These are phyloP conservation scores for Skeletonema grethae DNA, from an alignment of 108 stramenopile species.

Conservation along the genomic window DNA sequence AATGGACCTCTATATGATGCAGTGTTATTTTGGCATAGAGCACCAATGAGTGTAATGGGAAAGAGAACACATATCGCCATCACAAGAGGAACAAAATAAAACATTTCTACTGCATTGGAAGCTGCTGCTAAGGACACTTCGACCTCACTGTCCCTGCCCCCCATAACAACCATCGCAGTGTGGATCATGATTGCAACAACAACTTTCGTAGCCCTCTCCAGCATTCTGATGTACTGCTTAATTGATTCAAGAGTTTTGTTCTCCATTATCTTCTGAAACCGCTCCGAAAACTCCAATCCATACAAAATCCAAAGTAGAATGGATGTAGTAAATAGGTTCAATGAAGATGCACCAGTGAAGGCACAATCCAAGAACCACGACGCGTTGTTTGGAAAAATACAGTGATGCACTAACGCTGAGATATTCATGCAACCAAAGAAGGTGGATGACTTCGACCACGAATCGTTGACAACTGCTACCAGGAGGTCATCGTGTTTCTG, in stretches of 20 bases:
- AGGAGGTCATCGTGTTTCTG: neutral
- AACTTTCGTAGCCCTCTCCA: neutral
- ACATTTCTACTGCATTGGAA: slow-evolving; percentile 8
- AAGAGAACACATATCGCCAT: slow-evolving; percentile 2
- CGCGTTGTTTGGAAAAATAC: slow-evolving; percentile 8
- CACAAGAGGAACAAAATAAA: slow-evolving; percentile 4
- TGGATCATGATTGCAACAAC: neutral
- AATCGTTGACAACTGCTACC: neutral
- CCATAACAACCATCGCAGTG: neutral
- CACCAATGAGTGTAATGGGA: slow-evolving; percentile 1
- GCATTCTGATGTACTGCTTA: neutral
- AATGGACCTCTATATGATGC: neutral
- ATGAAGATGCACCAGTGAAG: slow-evolving; percentile 18
- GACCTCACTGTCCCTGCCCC: neutral
- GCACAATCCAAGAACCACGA: slow-evolving; percentile 17
- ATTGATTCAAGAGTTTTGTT: neutral
- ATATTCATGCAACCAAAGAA: slow-evolving; percentile 19
- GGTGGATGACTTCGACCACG: slow-evolving; percentile 15
- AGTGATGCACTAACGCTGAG: slow-evolving; percentile 16
- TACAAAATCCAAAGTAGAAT: slow-evolving; percentile 6
- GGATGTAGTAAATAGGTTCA: slow-evolving; percentile 5
- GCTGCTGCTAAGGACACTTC: slow-evolving; percentile 1
- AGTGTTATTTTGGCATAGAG: neutral
- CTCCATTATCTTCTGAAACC: slow-evolving; percentile 5
- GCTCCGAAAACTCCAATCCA: neutral